Evolutionary conservation across 2,329 filamentous ascomycete genomes (phyloP).

Genomic region (Aspergillus fijiensis): DNA sequence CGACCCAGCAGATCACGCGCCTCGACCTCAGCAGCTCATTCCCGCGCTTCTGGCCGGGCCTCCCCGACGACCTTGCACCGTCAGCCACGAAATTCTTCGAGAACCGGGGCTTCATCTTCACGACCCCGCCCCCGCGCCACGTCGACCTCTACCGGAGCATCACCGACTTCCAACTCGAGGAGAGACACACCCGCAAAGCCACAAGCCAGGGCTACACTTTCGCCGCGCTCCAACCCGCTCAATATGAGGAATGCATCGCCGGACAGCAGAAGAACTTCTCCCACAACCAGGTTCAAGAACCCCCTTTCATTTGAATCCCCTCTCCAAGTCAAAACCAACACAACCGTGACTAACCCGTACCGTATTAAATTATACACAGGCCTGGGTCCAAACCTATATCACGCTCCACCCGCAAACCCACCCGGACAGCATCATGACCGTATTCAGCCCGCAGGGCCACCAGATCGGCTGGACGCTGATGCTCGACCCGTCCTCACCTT

Average conservation of each 20-base stretch:
- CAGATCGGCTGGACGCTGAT: constrained; percentile 51
- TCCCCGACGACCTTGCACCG: constrained; percentile 41
- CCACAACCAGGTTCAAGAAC: constrained; percentile 32
- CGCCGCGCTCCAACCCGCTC: constrained; percentile 34
- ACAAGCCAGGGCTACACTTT: constrained; percentile 39
- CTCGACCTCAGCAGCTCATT: constrained; percentile 35
- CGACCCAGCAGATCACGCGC: constrained; percentile 24
- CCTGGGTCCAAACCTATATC: constrained; percentile 45
- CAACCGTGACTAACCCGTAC: neutral
- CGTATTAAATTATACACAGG: constrained; percentile 21
- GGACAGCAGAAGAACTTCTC: constrained; percentile 43
- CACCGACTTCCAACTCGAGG: constrained; percentile 33
- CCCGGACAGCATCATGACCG: constrained; percentile 45
- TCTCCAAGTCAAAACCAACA: neutral
- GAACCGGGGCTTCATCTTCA: constrained; percentile 42
- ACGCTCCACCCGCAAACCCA: constrained; percentile 35
- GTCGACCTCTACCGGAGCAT: constrained; percentile 46
- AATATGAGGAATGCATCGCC: constrained; percentile 40
- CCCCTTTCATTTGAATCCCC: neutral
- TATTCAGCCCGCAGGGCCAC: constrained; percentile 37
- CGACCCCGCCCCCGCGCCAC: constrained; percentile 24
- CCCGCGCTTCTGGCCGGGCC: constrained; percentile 49
- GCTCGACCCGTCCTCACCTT: constrained; percentile 34
- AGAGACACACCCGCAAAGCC: constrained; percentile 38
- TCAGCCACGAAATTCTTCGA: constrained; percentile 41